Conservation (phyloP, 805 yeast genomes). For the Yamadazyma insecticola region DNA sequence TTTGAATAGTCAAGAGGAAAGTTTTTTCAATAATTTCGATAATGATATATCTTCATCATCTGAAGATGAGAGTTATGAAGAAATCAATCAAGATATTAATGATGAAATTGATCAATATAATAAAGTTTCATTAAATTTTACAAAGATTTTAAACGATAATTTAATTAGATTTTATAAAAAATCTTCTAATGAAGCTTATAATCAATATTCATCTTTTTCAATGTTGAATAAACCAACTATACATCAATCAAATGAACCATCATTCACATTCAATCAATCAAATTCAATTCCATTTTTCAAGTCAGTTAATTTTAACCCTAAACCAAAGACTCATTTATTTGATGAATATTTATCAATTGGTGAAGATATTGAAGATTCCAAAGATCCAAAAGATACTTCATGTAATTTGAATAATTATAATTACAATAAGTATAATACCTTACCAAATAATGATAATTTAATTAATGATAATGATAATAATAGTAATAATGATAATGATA, state of each 20-base stretch:
- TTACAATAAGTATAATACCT: no score
- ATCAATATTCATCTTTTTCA: constrained; percentile 5
- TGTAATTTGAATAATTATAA: no score
- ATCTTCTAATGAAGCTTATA: no score
- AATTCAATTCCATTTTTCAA: constrained; percentile 27
- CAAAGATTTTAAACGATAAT: constrained; percentile 35
- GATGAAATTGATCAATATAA: constrained; percentile 8
- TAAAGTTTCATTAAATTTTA: constrained; percentile 24
- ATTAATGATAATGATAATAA: no score
- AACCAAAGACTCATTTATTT: constrained; percentile 22
- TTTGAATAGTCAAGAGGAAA: constrained; percentile 11
- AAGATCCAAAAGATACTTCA: constrained; percentile 10
- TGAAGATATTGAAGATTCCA: no score
- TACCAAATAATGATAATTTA: no score
- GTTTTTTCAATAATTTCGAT: background rate
- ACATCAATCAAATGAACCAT: background rate
- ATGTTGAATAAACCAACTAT: constrained; percentile 3
- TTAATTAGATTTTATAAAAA: constrained; percentile 28
- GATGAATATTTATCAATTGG: constrained; percentile 30
- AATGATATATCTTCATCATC: background rate
- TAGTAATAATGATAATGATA: no score
- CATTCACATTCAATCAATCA: background rate
- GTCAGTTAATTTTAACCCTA: constrained; percentile 30
- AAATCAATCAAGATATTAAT: constrained; percentile 3
- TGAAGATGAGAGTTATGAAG: constrained; percentile 3